Percentiles rank a stretch among this genome's conserved stretches.
phyloP scores from a whole-genome alignment of 768 basidiomycete genomes.

The Jaapia argillacea region DNA sequence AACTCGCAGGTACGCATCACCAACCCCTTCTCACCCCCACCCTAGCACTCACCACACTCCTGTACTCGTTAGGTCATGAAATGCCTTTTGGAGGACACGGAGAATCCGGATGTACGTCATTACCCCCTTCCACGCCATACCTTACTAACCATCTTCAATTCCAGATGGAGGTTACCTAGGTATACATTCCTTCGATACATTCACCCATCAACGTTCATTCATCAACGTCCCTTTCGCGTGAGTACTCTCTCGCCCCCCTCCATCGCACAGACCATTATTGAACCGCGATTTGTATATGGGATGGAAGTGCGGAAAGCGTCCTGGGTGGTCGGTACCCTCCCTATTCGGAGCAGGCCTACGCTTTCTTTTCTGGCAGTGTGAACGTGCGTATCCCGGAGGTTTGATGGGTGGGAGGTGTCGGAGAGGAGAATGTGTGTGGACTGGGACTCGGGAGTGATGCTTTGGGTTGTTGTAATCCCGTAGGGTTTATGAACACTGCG shows the following conservation, averaged over 20 bases:
- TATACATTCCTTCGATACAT: conserved; percentile 25
- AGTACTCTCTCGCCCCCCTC: conserved; percentile 11
- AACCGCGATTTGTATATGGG: not conserved
- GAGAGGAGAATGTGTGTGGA: no score
- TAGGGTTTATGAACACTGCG: no score
- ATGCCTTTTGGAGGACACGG: conserved; percentile 18
- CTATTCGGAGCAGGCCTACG: not conserved
- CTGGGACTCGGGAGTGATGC: no score
- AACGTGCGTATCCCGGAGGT: no score
- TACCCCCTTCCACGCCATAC: not conserved
- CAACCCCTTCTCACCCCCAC: not conserved
- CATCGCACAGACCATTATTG: no score
- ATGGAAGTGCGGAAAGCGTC: not conserved
- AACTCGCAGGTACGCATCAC: conserved; percentile 3
- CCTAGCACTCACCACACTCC: not conserved
- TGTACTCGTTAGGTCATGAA: conserved; percentile 2
- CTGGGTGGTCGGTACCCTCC: not conserved
- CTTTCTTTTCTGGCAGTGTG: no score
- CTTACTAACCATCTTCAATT: not conserved
- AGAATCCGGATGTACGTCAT: conserved; percentile 19
- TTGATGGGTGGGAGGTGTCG: no score
- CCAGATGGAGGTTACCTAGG: conserved; percentile 19
- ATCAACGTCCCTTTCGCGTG: conserved; percentile 52
- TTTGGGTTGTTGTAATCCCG: no score
- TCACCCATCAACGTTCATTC: conserved; percentile 37